Evolutionary conservation across 306 rosid genomes (phyloP).

Genomic region (Vicia faba): DNA sequence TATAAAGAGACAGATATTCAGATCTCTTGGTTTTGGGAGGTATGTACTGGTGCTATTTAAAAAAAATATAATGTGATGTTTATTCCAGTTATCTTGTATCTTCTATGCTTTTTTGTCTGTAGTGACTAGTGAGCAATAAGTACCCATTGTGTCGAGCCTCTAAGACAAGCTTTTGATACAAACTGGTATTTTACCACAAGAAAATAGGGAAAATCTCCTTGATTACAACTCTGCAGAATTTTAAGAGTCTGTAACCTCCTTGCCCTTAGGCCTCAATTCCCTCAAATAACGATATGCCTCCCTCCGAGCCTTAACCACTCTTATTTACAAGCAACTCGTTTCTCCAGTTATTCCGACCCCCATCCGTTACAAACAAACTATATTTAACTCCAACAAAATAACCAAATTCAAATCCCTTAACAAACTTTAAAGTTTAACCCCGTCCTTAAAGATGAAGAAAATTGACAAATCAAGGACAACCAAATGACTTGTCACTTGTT

Average conservation of each 20-base stretch:
- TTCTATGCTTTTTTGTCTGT: not conserved
- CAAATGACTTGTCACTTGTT: conserved; percentile 1
- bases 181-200: not conserved
- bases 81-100: not conserved
- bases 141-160: conserved; percentile 16
- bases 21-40: conserved; percentile 97
- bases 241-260: not conserved
- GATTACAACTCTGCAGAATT: not conserved
- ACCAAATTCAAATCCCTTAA: not conserved
- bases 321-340: conserved; percentile 2
- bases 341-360: not conserved
- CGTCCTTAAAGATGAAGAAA: not conserved
- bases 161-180: not conserved
- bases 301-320: not conserved
- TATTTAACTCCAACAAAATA: not conserved
- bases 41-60: conserved; percentile 42
- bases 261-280: not conserved
- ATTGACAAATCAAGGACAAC: conserved; percentile 7
- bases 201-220: not conserved
- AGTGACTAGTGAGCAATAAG: conserved; percentile 3
- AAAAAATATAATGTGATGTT: conserved; percentile 4
- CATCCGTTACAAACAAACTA: conserved; percentile 1
- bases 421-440: not conserved
- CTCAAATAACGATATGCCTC: not conserved
- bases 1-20: conserved; percentile 84